Evolutionary conservation across 2,329 filamentous ascomycete genomes (phyloP).

Genomic region (Sclerotinia subarctica): DNA sequence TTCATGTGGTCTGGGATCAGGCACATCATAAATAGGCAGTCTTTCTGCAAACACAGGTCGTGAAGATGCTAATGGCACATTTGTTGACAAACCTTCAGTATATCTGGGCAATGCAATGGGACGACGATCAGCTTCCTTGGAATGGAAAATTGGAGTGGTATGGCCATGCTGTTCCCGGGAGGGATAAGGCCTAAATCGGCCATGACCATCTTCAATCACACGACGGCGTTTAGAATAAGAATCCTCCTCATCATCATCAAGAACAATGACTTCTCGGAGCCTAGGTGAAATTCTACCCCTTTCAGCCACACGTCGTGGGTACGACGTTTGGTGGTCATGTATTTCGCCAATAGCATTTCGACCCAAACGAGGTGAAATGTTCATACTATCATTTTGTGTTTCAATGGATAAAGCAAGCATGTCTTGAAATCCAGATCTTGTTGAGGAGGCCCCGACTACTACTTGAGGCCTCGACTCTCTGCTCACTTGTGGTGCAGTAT

Average conservation of each 20-base stretch:
- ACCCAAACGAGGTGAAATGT: constrained; percentile 27
- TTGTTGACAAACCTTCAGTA: constrained; percentile 34
- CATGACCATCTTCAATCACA: constrained; percentile 32
- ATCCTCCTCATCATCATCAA: constrained; percentile 38
- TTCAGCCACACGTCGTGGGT: constrained; percentile 28
- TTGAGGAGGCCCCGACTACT: constrained; percentile 34
- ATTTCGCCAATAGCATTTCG: constrained; percentile 25
- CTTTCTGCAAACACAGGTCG: constrained; percentile 27
- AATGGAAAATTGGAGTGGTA: constrained; percentile 17
- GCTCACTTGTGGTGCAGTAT: constrained; percentile 23
- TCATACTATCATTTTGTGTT: constrained; percentile 29
- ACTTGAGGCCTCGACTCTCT: constrained; percentile 32
- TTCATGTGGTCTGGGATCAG: constrained; percentile 25
- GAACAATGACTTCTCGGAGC: constrained; percentile 34
- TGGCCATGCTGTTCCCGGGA: constrained; percentile 29
- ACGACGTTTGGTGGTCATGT: constrained; percentile 25
- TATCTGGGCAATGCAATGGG: constrained; percentile 29
- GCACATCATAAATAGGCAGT: constrained; percentile 33
- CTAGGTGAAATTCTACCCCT: constrained; percentile 28
- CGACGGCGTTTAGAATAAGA: constrained; percentile 36
- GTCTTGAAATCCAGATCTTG: constrained; percentile 35
- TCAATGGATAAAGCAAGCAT: constrained; percentile 39
- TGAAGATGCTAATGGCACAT: constrained; percentile 25
- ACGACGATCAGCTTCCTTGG: constrained; percentile 30
- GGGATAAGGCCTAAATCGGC: constrained; percentile 32